Evolutionary conservation across 1,139 yeast genomes (phyloP).

Genomic region (Nakaseomyces glabratus): DNA sequence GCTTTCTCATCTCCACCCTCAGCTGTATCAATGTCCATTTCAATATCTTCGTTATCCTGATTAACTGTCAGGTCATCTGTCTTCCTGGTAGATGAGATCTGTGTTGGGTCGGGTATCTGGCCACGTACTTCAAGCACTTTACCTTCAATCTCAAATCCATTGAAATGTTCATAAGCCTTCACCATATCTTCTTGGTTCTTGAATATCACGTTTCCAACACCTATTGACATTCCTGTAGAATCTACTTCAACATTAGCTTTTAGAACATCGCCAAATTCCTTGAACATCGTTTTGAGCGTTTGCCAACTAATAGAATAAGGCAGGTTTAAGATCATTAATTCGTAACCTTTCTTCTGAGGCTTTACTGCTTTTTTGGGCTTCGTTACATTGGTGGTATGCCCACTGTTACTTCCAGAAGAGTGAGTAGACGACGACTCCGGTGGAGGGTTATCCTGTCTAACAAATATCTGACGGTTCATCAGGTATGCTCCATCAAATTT

Average conservation of each 20-base stretch:
- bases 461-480: slow-evolving; percentile 76
- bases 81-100: no score
- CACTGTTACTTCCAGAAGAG: neutral
- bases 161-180: slow-evolving; percentile 49
- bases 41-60: neutral
- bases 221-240: slow-evolving; percentile 66
- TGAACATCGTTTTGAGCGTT: slow-evolving; percentile 70
- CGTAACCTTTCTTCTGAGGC: slow-evolving; percentile 31
- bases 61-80: neutral
- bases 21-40: neutral
- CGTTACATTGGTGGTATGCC: neutral
- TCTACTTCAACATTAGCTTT: slow-evolving; percentile 69
- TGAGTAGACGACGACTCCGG: slow-evolving; percentile 35
- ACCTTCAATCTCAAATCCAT: slow-evolving; percentile 57
- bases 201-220: slow-evolving; percentile 69
- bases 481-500: slow-evolving; percentile 59
- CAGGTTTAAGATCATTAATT: slow-evolving; percentile 69
- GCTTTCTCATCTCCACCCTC: neutral
- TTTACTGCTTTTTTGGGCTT: neutral
- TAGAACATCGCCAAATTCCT: slow-evolving; percentile 59
- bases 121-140: slow-evolving; percentile 55
- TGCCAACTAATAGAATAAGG: slow-evolving; percentile 77
- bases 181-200: slow-evolving; percentile 49
- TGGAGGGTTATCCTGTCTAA: slow-evolving; percentile 82
- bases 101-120: slow-evolving; percentile 1